Evolutionary conservation across 306 rosid species (phyloP).

Genomic region (Psophocarpus tetragonolobus): DNA sequence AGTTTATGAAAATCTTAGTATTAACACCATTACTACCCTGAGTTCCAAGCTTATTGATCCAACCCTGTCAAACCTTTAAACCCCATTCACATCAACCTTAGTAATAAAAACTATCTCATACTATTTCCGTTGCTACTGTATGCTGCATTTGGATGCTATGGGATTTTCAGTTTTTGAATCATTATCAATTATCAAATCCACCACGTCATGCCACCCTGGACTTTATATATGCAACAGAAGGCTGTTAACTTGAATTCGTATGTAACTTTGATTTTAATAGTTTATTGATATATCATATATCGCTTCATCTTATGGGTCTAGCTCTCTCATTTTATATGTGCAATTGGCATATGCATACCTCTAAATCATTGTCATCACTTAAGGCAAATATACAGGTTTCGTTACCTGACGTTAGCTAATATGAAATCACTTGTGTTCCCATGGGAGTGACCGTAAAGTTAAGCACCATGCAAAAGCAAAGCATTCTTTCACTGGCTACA

Average conservation of each 20-base stretch:
- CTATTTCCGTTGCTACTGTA: neutral
- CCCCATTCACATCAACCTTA: neutral
- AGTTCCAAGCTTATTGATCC: neutral
- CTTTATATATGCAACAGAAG: neutral
- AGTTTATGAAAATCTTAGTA: neutral
- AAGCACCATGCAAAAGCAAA: neutral
- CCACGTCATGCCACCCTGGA: neutral
- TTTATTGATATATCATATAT: neutral
- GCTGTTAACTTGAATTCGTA: neutral
- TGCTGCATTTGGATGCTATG: neutral
- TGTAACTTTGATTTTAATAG: neutral
- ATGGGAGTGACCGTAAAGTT: neutral
- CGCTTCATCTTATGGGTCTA: neutral
- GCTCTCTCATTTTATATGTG: neutral
- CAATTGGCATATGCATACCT: neutral
- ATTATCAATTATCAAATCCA: neutral
- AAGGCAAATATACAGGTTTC: no score
- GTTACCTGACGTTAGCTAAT: no score
- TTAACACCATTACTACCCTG: neutral
- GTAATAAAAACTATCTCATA: neutral
- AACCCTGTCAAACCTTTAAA: neutral
- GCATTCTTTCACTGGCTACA: neutral
- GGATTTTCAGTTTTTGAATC: neutral
- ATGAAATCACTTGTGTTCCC: neutral
- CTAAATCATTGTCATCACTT: no score